A percentile compares a stretch with the other conserved stretches of the same genome.
Conservation (phyloP, 495 filamentous ascomycete genomes). For the Aspergillus nidulans region DNA sequence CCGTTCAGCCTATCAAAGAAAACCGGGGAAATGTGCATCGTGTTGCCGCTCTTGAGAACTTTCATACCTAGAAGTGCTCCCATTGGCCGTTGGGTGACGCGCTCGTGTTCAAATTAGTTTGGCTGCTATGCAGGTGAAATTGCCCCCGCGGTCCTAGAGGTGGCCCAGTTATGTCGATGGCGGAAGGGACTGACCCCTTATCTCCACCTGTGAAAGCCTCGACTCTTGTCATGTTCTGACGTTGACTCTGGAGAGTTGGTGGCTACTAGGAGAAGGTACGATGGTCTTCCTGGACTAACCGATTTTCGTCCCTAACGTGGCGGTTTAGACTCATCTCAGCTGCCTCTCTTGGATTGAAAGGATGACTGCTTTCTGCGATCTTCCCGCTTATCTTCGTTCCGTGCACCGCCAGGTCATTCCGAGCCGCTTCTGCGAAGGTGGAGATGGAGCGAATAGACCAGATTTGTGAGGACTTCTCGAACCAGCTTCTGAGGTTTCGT, state of each 20-base stretch:
- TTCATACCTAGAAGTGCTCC: neutral
- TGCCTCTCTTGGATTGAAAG: neutral
- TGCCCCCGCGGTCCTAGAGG: neutral
- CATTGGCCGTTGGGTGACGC: neutral
- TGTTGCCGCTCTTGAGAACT: neutral
- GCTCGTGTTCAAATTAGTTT: neutral
- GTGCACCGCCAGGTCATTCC: neutral
- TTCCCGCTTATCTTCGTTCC: neutral
- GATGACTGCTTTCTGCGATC: neutral
- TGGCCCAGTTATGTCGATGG: neutral
- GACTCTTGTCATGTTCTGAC: neutral
- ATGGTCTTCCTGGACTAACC: too few species aligned
- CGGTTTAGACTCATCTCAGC: neutral
- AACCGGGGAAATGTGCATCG: neutral
- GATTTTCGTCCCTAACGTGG: too few species aligned
- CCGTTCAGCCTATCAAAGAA: constrained; percentile 1
- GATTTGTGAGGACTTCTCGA: constrained; percentile 1
- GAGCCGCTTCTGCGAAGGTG: neutral
- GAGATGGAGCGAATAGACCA: constrained; percentile 9
- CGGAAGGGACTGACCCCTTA: neutral
- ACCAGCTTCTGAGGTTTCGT: neutral
- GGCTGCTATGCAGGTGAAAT: neutral
- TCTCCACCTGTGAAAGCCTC: neutral
- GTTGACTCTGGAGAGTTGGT: neutral
- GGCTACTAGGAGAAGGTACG: neutral